Conservation (phyloP, 1,284 basidiomycete genomes). For the Gomphus bonarii region DNA sequence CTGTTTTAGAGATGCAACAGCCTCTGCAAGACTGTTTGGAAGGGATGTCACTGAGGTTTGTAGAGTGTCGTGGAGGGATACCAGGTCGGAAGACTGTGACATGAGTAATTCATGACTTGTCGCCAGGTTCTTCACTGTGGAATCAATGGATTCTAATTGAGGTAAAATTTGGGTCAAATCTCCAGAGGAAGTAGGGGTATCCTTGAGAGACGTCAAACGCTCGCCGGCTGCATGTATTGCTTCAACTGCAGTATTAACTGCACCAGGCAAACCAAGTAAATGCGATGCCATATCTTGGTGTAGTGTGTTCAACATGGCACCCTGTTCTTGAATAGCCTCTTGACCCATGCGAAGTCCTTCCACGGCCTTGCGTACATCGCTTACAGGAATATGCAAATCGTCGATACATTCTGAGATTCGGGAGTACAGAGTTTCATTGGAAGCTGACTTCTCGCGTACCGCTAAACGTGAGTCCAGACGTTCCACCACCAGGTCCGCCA, state of each 20-base stretch:
- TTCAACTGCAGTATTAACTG: slow-evolving; percentile 25
- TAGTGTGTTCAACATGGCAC: slow-evolving; percentile 19
- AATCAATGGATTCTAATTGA: slow-evolving; percentile 28
- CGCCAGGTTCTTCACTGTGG: slow-evolving; percentile 31
- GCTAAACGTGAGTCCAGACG: slow-evolving; percentile 69
- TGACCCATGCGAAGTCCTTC: slow-evolving; percentile 24
- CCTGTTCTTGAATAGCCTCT: slow-evolving; percentile 4
- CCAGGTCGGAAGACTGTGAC: slow-evolving; percentile 38
- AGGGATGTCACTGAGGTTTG: slow-evolving; percentile 43
- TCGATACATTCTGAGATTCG: slow-evolving; percentile 40
- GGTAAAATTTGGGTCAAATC: slow-evolving; percentile 19
- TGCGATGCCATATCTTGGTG: slow-evolving; percentile 33
- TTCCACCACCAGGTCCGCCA: slow-evolving; percentile 75
- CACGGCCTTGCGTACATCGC: slow-evolving; percentile 27
- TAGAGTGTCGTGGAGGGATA: slow-evolving; percentile 39
- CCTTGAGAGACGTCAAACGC: slow-evolving; percentile 3
- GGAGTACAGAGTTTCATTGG: slow-evolving; percentile 45
- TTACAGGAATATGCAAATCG: slow-evolving; percentile 37
- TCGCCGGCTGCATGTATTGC: neutral
- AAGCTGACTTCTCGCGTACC: slow-evolving; percentile 60
- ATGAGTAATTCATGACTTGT: slow-evolving; percentile 33
- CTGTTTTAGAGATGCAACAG: slow-evolving; percentile 43
- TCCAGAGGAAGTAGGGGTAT: slow-evolving; percentile 16
- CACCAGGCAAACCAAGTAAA: slow-evolving; percentile 25
- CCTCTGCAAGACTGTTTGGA: slow-evolving; percentile 47